A percentile compares a stretch with the other conserved stretches of the same genome.
phyloP scores from a whole-genome alignment of 352 stramenopile species.

The Globisporangium cylindrosporum region DNA sequence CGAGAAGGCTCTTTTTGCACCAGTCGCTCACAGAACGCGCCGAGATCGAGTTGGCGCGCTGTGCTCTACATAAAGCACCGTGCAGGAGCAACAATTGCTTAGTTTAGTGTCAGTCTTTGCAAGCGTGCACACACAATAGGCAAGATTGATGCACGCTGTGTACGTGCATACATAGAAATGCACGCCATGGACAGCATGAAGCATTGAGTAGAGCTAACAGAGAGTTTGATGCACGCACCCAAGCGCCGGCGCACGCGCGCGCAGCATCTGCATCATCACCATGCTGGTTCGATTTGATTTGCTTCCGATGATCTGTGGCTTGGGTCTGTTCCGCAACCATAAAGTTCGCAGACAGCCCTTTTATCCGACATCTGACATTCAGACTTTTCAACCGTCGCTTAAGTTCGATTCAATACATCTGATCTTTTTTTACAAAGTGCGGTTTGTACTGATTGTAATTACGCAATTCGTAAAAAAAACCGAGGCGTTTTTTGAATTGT shows the following conservation, averaged over 20 bases:
- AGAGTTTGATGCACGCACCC: slow-evolving; percentile 7
- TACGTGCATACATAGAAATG: too few relatives aligned
- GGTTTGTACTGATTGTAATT: neutral
- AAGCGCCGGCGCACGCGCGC: slow-evolving; percentile 2
- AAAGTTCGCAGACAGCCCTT: neutral
- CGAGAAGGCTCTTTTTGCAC: slow-evolving; percentile 57
- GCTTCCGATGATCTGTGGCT: neutral
- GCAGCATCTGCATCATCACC: slow-evolving; percentile 1
- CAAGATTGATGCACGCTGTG: neutral
- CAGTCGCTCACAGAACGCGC: slow-evolving; percentile 45
- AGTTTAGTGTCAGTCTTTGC: neutral
- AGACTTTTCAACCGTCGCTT: neutral
- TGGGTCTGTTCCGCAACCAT: neutral
- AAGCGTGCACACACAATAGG: neutral
- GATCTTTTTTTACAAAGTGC: slow-evolving; percentile 7
- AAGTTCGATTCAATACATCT: neutral
- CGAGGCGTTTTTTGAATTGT: neutral
- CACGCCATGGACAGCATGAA: neutral
- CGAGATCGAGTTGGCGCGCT: slow-evolving; percentile 1
- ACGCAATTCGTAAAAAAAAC: slow-evolving; percentile 5
- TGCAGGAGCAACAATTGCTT: neutral
- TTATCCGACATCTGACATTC: neutral
- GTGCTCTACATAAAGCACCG: neutral
- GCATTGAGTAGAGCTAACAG: neutral
- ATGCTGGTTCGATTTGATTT: neutral